Conservation (phyloP, 1,284 basidiomycete genomes). For the Puccinia polysora region DNA sequence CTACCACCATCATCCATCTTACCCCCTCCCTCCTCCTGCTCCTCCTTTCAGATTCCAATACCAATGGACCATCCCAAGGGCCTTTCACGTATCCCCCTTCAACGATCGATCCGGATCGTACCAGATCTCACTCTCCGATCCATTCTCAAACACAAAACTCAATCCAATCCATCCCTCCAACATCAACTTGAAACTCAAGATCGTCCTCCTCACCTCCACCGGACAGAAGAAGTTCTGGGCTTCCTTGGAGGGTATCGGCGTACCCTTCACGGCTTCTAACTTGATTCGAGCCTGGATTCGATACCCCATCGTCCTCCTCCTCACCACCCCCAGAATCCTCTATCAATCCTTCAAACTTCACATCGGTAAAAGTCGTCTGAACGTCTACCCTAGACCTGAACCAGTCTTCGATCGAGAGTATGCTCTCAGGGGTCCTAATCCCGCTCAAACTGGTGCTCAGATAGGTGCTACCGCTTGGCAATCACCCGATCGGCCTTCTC, state of each 20-base stretch:
- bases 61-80: slow-evolving; percentile 67
- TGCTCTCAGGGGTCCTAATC: slow-evolving; percentile 36
- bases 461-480: slow-evolving; percentile 14
- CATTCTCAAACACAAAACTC: slow-evolving; percentile 51
- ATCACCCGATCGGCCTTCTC: not conserved
- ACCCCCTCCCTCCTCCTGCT: too few species aligned
- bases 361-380: slow-evolving; percentile 60
- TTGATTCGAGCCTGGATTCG: slow-evolving; percentile 57
- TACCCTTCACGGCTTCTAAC: slow-evolving; percentile 56
- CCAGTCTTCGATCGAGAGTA: slow-evolving; percentile 52
- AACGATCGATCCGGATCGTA: slow-evolving; percentile 70
- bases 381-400: slow-evolving; percentile 65
- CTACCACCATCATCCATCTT: too few species aligned
- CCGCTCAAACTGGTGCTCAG: not conserved
- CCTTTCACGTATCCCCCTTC: slow-evolving; percentile 76
- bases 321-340: slow-evolving; percentile 64
- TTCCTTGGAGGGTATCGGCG: slow-evolving; percentile 53
- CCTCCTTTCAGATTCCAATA: slow-evolving; percentile 58
- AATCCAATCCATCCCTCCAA: not conserved
- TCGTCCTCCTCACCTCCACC: slow-evolving; percentile 50
- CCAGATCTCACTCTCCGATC: slow-evolving; percentile 57
- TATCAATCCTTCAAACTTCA: slow-evolving; percentile 66
- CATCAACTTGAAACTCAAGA: slow-evolving; percentile 45
- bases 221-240: slow-evolving; percentile 58
- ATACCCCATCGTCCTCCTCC: slow-evolving; percentile 61